Evolutionary conservation across 1,139 yeast genomes (phyloP), one percentile per base, ranked within the genome.

Genomic region (Saccharomyces hybrid): DNA sequence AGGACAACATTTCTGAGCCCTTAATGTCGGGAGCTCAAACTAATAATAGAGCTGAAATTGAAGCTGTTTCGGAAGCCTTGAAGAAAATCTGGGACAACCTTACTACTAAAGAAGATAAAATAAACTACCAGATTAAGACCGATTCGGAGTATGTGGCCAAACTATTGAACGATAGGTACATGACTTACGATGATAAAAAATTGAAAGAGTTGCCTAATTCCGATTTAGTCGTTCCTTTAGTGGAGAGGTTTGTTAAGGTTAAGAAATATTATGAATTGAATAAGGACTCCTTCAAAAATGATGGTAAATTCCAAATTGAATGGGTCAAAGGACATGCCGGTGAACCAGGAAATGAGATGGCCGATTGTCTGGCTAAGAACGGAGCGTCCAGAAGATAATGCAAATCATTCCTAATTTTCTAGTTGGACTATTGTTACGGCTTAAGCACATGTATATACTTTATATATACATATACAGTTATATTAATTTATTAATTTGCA

Each of bases 261-360:
- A 65, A 64, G 47, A 55, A 61, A 9, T 72, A 62, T 50, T 73
- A 73, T 56, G 53, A 57, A n/a, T 49, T 62, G 1, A 66, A 69
- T 52, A 51, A 61, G 5, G 62, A 56, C 4, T 28, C 58, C 0
- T 67, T 69, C 50, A 51, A 49, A 1, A 60, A 63, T 41, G 55
- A 58, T 3, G 70, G 69, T 31, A 51, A 62, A 14, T 75, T 85
- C 26, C 62, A 67, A 2, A 68, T 86, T 50, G 70, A 69, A 9
- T 83, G 93, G 74, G 95, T 88, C 3, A 74, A 73, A 52, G 97
- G 95, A 0, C 97, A 91, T 68, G 69, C 74, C 16, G 93, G 90
- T 0, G 68, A 73, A 48, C 67, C 64, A 16, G 97, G 97, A 0
- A 90, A 90, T 65, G 90, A 84, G 58, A 74, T 68, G 64, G 97